Base-by-base conservation (phyloP, 192 early-diverging fungal species). In the Entomortierella beljakovae region DNA sequence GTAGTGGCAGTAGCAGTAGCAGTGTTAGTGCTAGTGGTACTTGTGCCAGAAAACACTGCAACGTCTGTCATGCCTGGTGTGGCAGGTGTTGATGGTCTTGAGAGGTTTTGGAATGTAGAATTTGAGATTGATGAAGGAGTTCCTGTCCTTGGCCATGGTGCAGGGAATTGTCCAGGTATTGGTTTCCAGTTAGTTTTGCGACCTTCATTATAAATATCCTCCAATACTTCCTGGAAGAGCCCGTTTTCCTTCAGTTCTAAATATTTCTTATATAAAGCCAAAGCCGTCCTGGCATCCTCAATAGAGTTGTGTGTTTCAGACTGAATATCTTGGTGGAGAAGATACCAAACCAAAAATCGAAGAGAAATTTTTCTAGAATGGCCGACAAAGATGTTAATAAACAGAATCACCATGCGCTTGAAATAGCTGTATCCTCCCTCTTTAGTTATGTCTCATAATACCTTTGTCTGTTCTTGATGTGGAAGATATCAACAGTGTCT, bases 401-500 rank as follows among this genome's bases (percentile, higher is more conserved):
- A 38, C 6, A 61, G 11, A 54, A 7, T 50, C 28, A 42, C 25
- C 11, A 28, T 34, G 29, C 37, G 66, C 3, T 4, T 25, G 35
- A 13, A 7, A 31, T 42, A 34, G 23, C 5, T 20, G 3, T 10
- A 5, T 46, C 2, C 5, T 43, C 20, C 6, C 18, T 53, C 0
- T 22, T 18, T 9, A 0, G 33, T 13, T 6, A 11, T 7, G 29
- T 46, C 16, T 6, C 35, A 0, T 15, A 3, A 32, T 73, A 91
- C 91, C 93, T 76, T 58, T 94, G 93, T 46, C 93, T 80, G 65
- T 89, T 93, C 53, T 90, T 88, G 77, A 92, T 87, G 68, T 93
- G 93, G 84, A 90, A 99, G 42, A 99, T 86, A 56, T 94, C 92
- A n/a, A 98, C 95, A 0, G 96, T 99, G 64, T 99, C 98, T 42